Conservation (phyloP, 2,329 filamentous ascomycete genomes). For the Clonostachys chloroleuca region DNA sequence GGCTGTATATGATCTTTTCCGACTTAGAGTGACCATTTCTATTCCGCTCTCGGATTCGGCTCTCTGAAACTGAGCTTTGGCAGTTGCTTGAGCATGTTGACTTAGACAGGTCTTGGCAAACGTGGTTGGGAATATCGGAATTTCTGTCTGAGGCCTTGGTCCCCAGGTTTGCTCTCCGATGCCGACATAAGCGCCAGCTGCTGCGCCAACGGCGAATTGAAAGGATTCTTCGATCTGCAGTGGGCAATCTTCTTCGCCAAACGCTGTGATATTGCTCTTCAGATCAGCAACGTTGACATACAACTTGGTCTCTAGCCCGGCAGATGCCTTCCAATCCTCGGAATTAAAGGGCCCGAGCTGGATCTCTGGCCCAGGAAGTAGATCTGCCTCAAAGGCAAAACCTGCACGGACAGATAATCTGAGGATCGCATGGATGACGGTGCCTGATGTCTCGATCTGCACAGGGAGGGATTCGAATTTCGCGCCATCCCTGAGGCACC, state of each 20-base stretch:
- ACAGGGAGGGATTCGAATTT: constrained; percentile 54
- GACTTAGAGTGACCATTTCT: constrained; percentile 31
- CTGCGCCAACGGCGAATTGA: constrained; percentile 45
- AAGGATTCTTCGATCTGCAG: constrained; percentile 44
- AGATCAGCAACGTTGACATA: constrained; percentile 51
- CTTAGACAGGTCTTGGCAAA: constrained; percentile 32
- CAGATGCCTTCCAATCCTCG: constrained; percentile 17
- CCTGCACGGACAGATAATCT: constrained; percentile 41
- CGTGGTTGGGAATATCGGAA: constrained; percentile 49
- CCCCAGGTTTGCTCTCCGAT: constrained; percentile 42
- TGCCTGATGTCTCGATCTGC: constrained; percentile 33
- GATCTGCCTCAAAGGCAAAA: constrained; percentile 15
- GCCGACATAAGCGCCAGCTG: constrained; percentile 45
- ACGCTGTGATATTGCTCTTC: constrained; percentile 40
- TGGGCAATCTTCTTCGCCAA: constrained; percentile 28
- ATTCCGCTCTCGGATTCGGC: constrained; percentile 16
- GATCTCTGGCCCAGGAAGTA: constrained; percentile 10
- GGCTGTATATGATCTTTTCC: constrained; percentile 34
- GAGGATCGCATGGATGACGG: constrained; percentile 38
- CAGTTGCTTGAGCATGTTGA: constrained; percentile 4
- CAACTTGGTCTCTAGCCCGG: constrained; percentile 41
- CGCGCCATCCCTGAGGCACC: constrained; percentile 39
- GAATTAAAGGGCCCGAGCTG: constrained; percentile 8
- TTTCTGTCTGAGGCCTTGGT: constrained; percentile 35
- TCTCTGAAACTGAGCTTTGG: neutral